Evolutionary conservation across 805 yeast species (phyloP).

Genomic region (Cyberlindnera petersonii): DNA sequence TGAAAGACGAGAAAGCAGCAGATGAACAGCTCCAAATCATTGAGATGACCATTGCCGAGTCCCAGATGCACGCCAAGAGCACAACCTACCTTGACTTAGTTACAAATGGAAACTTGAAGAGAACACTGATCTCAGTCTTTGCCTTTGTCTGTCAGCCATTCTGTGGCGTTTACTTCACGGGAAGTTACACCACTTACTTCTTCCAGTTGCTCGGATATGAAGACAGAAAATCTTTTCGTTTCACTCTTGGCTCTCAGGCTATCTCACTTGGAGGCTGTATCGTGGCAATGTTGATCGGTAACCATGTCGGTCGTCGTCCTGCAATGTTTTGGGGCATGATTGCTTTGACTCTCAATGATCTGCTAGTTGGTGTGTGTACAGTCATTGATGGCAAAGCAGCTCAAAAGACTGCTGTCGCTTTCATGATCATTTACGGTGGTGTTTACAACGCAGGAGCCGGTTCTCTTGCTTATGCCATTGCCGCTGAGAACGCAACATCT

Average conservation of each 20-base stretch:
- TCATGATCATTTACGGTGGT: conserved; percentile 27
- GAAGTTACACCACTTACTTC: conserved; percentile 48
- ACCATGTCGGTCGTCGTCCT: conserved; percentile 31
- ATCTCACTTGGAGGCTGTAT: conserved; percentile 31
- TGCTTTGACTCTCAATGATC: conserved; percentile 5
- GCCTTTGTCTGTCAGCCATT: conserved; percentile 39
- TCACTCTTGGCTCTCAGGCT: conserved; percentile 32
- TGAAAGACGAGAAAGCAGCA: conserved; percentile 16
- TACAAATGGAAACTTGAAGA: conserved; percentile 38
- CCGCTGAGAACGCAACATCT: not conserved
- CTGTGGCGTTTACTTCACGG: conserved; percentile 41
- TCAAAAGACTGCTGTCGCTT: conserved; percentile 25
- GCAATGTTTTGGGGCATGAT: conserved; percentile 28
- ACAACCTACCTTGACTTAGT: conserved; percentile 39
- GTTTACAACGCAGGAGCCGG: conserved; percentile 36
- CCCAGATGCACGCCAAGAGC: conserved; percentile 26
- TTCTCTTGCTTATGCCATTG: conserved; percentile 27
- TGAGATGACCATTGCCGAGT: conserved; percentile 29
- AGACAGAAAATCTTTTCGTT: conserved; percentile 36
- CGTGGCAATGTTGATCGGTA: conserved; percentile 30
- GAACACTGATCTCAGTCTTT: conserved; percentile 37
- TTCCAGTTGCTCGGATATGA: conserved; percentile 44
- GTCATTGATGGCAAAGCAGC: conserved; percentile 11
- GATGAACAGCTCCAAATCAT: conserved; percentile 30
- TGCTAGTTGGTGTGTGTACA: not conserved